Base-by-base conservation (phyloP, 2,329 filamentous ascomycete genomes). In the Epichloe hybrida region DNA sequence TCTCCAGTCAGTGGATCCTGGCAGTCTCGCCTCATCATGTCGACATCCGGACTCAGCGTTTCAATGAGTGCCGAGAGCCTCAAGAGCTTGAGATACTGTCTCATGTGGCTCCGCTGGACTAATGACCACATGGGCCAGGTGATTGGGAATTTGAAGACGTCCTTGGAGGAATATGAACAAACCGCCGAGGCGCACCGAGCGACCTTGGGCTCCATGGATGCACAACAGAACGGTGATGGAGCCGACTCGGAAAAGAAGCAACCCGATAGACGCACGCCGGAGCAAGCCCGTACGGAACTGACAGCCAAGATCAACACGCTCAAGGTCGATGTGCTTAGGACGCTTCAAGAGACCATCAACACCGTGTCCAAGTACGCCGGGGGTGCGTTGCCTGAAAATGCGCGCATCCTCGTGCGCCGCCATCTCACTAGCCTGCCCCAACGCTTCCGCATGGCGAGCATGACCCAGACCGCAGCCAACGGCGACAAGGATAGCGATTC, bases 41-140 rank as follows among this genome's bases (percentile, higher is more conserved):
- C 88, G 5, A 96, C 91, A 0, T 95, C 89, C 0, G 91, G 89
- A 0, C 76, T 97, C 1, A 89, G 89, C 55, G 84, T 95, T 15
- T 89, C 93, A 1, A 88, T 98, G 77, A 94, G 86, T 60, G 85
- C 94, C 17, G 85, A 93, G 61, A 95, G 88, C 21, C 71, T 96
- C 8, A 80, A 83, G 48, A 93, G 85, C 54, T 71, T 98, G 41
- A 88, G 87, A 59, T 91, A 88, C 59, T 96, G 90, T 56, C 71
- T 97, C 2, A 77, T 77, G 23, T 86, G 89, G 75, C 72, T 97
- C 45, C 79, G 83, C 27, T 85, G 83, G 76, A 88, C 88, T 2
- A 95, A 95, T 54, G 81, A 80, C 6, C 86, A 88, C 62, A 81
- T 97, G 51, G 81, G 83, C 45, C 81, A 81, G 46, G 78, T 88